Conservation (phyloP, 2,329 filamentous ascomycete species). For the Cytospora leucostoma region DNA sequence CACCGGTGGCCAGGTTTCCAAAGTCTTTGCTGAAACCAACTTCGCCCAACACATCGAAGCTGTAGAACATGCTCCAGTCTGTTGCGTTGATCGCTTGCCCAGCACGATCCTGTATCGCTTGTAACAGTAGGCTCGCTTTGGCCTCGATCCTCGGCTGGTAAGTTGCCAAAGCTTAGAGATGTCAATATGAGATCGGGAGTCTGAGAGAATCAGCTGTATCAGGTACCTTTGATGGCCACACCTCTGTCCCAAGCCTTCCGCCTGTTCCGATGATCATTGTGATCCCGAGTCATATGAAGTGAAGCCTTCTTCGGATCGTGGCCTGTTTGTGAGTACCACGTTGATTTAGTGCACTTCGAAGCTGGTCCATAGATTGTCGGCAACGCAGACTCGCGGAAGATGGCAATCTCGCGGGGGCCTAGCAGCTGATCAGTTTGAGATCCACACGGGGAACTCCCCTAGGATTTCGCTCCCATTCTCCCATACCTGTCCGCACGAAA, state of each 20-base stretch:
- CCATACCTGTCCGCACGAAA: conserved; percentile 16
- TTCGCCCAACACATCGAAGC: conserved; percentile 6
- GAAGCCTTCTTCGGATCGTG: background rate
- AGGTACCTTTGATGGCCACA: conserved; percentile 8
- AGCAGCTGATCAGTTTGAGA: background rate
- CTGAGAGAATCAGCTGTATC: background rate
- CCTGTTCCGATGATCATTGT: background rate
- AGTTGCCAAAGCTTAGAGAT: background rate
- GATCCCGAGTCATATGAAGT: conserved; percentile 6
- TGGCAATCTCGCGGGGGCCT: conserved; percentile 16
- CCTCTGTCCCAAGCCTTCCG: conserved; percentile 2
- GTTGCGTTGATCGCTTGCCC: background rate
- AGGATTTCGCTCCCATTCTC: background rate
- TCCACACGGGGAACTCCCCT: background rate
- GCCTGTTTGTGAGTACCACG: conserved; percentile 28
- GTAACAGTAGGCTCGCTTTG: background rate
- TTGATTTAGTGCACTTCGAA: conserved; percentile 29
- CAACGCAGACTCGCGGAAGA: conserved; percentile 26
- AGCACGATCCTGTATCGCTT: background rate
- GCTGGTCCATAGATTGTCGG: conserved; percentile 30
- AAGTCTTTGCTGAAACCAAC: conserved; percentile 14
- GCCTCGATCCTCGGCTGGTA: conserved; percentile 1
- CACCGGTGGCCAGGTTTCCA: conserved; percentile 3
- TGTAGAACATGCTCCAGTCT: conserved; percentile 11
- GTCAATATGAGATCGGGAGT: background rate